Base-by-base conservation (phyloP, 2,329 filamentous ascomycete genomes). In the Aspergillus texensis region DNA sequence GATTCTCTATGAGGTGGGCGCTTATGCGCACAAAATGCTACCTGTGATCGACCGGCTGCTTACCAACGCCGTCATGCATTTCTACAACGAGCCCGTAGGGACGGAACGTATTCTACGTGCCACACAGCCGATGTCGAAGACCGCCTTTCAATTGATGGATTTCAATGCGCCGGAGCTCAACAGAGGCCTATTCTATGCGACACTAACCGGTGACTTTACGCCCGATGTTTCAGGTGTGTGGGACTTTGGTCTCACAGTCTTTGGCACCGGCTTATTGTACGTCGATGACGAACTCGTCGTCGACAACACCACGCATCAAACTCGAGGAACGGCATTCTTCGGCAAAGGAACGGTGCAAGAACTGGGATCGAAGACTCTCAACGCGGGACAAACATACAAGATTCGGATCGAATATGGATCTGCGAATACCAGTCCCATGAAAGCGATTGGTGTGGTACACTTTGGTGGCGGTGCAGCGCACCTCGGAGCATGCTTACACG, bases 301-400 rank as follows among this genome's bases (percentile, higher is more conserved):
- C 19, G 86, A 89, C 72, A 89, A 89, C 68, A 81, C 83, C 2
- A 86, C 85, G 21, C 84, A 84, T 58, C 88, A 90, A 74, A 78
- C 71, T 32, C 81, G 84, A 16, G 86, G 87, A 8, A 85, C 86
- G 45, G 83, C 84, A 2, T 90, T 89, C 78, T 87, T 89, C 61
- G 86, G 88, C n/a, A 81, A 82, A n/a, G 87, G 85, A 2, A 89
- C 86, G 0, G 75, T 82, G 1, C 88, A 90, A 70, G 85, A 89
- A 68, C 83, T 84, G 53, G 86, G 86, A 16, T 64, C 61, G 24
- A 67, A 63, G 58, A 14, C 66, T 6, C 55, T 79, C 6, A 67
- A 68, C 24, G 74, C 73, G 3, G 75, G 74, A 6, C 67, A 62
- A 36, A 65, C 62, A 8, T 79, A 78, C 61, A 74, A 70, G 14